phyloP scores from a whole-genome alignment of 2,329 filamentous ascomycete genomes.

The Cordyceps pruinosa region DNA sequence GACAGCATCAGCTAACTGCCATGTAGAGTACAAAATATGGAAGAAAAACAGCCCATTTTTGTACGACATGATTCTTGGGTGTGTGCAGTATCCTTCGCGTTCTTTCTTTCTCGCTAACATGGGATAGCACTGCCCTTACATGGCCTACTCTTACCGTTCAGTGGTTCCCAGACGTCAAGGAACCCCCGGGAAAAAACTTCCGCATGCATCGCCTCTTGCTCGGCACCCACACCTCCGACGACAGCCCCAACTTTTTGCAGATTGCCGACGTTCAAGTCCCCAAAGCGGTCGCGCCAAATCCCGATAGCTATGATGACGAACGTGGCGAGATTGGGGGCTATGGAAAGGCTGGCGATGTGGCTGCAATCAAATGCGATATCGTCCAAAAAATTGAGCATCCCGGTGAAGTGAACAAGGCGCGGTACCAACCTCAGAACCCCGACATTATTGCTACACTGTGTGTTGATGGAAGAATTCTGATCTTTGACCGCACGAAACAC shows the following conservation, averaged over 20 bases:
- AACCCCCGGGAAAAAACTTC: constrained; percentile 79
- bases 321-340: constrained; percentile 91
- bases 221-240: constrained; percentile 88
- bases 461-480: constrained; percentile 76
- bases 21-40: constrained; percentile 95
- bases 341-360: constrained; percentile 63
- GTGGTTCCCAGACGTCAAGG: constrained; percentile 94
- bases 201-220: constrained; percentile 83
- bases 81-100: constrained; percentile 16
- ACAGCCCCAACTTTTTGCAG: constrained; percentile 83
- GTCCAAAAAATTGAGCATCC: constrained; percentile 95
- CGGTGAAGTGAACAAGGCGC: constrained; percentile 95
- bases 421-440: constrained; percentile 95
- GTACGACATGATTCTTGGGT: constrained; percentile 94
- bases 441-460: constrained; percentile 94
- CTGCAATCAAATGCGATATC: constrained; percentile 79
- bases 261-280: constrained; percentile 93
- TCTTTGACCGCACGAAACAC: constrained; percentile 96
- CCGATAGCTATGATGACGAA: constrained; percentile 83
- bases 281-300: constrained; percentile 65
- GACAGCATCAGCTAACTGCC: constrained; percentile 5
- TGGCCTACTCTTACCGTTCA: constrained; percentile 97
- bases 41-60: constrained; percentile 99
- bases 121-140: constrained; percentile 71
- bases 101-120: constrained; percentile 1